Conservation (phyloP, 768 basidiomycete genomes). For the Lactifluus echinatus region DNA sequence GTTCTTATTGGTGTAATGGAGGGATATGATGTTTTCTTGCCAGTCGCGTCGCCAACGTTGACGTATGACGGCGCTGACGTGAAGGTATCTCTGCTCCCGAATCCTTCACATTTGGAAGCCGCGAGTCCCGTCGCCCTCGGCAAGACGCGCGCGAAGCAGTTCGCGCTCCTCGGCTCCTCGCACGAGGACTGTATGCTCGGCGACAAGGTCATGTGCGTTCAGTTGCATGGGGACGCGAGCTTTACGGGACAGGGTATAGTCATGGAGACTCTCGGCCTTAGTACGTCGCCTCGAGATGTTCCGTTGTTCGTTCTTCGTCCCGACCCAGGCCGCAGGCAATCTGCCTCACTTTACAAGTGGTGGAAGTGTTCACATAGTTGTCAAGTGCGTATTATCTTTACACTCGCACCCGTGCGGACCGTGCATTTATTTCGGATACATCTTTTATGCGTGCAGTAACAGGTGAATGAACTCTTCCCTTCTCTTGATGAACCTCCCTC, state of each 20-base stretch:
- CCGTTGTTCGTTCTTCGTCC: not conserved
- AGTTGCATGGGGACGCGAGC: conserved; percentile 87
- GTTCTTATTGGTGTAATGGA: not conserved
- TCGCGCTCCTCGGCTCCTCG: conserved; percentile 61
- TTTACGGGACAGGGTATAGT: conserved; percentile 88
- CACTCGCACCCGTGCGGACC: not conserved
- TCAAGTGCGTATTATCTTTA: conserved; percentile 52
- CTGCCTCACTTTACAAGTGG: conserved; percentile 89
- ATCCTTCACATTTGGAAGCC: conserved; percentile 80
- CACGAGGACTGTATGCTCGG: conserved; percentile 38
- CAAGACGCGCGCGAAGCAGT: conserved; percentile 88
- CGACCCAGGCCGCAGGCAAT: too few species aligned
- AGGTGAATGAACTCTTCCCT: conserved; percentile 21
- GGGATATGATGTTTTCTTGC: not conserved
- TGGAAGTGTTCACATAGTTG: conserved; percentile 83
- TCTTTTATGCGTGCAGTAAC: conserved; percentile 22
- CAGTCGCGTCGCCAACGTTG: conserved; percentile 59
- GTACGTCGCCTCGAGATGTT: conserved; percentile 34
- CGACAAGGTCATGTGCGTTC: conserved; percentile 77
- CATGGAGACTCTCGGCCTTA: conserved; percentile 81
- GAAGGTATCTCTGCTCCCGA: conserved; percentile 71
- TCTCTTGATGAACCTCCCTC: not conserved
- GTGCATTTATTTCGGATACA: conserved; percentile 3
- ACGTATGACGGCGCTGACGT: conserved; percentile 46
- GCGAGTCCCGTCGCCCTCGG: conserved; percentile 83